Evolutionary conservation across 169 alveolate species (phyloP), one percentile per base, ranked within the genome.

Genomic region (Plasmodium adleri): DNA sequence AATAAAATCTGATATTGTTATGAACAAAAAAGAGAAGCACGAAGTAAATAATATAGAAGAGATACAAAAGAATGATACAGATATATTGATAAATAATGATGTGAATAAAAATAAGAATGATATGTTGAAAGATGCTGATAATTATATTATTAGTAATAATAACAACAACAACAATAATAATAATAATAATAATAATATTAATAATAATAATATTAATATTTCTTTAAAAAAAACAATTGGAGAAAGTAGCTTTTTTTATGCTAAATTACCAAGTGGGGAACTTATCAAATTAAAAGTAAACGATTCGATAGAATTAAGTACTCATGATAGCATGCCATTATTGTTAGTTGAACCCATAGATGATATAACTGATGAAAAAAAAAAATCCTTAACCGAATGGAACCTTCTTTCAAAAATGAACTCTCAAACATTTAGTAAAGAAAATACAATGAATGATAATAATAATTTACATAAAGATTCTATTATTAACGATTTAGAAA

Each of bases 211-310:
- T 24, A 58, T 45, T 43, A 24, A 50, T 67, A 39, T 54, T 43
- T 15, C 60, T 58, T 83, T 83, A 47, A 71, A 70, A 52, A 70
- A 71, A 72, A 39, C 47, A 39, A 58, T 86, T 12, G 92, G 17
- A 60, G 76, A 59, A 39, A 72, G 45, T 17, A 28, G 63, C 10
- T 86, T 70, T 72, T 70, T 86, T 72, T 86, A 86, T 52, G 92
- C 78, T 28, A 86, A 86, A 72, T 86, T 86, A 52, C 88, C 88
- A 17, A 86, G 80, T 86, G 92, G 92, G 3, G 80, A 86, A 71
- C 47, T 86, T 56, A 59, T 86, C 49, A 86, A 86, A 66, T 49
- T 86, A 72, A 86, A 86, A 71, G 45, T 86, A n/a, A 62, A 72
- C 3, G 78, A 86, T 10, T 17, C 88, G 5, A 7, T 32, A 8